phyloP scores from a whole-genome alignment of 2,329 filamentous ascomycete species.

The Lomentospora prolificans region DNA sequence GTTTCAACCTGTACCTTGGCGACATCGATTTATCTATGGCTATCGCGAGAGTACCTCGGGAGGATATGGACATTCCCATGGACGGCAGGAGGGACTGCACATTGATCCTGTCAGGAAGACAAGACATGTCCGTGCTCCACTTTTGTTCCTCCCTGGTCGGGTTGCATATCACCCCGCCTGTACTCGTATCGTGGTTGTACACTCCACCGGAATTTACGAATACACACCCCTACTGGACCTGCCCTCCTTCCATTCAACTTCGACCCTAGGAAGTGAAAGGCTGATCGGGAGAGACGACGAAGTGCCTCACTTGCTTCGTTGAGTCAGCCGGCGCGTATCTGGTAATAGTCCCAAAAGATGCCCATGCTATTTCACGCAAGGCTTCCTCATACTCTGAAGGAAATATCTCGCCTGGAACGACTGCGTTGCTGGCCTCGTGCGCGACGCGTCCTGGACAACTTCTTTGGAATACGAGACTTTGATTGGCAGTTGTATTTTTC shows the following conservation, averaged over 20 bases:
- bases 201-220: conserved; percentile 1
- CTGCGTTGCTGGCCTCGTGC: too few species aligned
- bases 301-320: neutral
- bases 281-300: neutral
- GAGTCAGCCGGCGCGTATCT: too few species aligned
- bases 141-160: conserved; percentile 1
- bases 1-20: neutral
- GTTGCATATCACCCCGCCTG: conserved; percentile 3
- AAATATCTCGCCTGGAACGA: too few species aligned
- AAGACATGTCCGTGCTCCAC: conserved; percentile 2
- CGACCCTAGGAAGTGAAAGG: neutral
- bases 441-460: too few species aligned
- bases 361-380: too few species aligned
- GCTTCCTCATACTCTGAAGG: too few species aligned
- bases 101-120: neutral
- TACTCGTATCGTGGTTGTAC: conserved; percentile 3
- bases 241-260: neutral
- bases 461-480: too few species aligned
- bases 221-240: neutral
- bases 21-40: neutral
- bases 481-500: too few species aligned
- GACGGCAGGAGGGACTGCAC: neutral
- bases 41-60: neutral
- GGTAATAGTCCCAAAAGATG: too few species aligned
- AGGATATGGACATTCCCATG: neutral